phyloP scores from a whole-genome alignment of 345 rosid species.

The Noccaea bulbosa region DNA sequence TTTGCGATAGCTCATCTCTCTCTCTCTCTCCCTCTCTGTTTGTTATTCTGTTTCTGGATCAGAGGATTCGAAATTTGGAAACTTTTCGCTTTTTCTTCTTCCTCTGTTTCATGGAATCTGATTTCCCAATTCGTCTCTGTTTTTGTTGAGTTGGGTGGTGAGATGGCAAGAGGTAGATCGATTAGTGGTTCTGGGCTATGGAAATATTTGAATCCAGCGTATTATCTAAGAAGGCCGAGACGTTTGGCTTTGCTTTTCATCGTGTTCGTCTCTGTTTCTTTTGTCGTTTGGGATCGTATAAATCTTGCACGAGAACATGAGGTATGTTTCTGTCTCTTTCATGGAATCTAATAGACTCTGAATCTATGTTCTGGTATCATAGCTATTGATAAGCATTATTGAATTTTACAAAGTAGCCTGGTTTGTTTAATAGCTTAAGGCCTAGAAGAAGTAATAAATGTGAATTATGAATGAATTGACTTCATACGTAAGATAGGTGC shows the following conservation, averaged over 20 bases:
- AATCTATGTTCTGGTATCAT: background rate
- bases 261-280: constrained; percentile 60
- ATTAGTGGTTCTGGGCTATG: constrained; percentile 41
- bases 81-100: constrained; percentile 4
- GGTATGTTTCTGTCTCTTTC: constrained; percentile 46
- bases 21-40: background rate
- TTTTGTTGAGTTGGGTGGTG: constrained; percentile 26
- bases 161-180: constrained; percentile 48
- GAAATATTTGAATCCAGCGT: constrained; percentile 70
- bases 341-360: background rate
- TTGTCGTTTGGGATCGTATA: constrained; percentile 86
- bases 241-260: constrained; percentile 74
- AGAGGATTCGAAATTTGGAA: constrained; percentile 29
- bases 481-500: background rate
- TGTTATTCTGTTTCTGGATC: constrained; percentile 20
- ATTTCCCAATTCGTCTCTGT: constrained; percentile 34
- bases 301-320: constrained; percentile 74
- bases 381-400: constrained; percentile 4
- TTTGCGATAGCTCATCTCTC: constrained; percentile 23
- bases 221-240: constrained; percentile 76
- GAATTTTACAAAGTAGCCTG: background rate
- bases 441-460: constrained; percentile 11
- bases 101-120: constrained; percentile 40
- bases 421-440: constrained; percentile 6
- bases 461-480: background rate